These are phyloP conservation scores for Neofusicoccum sp. DNA, from an alignment of 2,329 filamentous ascomycete species.

Conservation along the genomic window DNA sequence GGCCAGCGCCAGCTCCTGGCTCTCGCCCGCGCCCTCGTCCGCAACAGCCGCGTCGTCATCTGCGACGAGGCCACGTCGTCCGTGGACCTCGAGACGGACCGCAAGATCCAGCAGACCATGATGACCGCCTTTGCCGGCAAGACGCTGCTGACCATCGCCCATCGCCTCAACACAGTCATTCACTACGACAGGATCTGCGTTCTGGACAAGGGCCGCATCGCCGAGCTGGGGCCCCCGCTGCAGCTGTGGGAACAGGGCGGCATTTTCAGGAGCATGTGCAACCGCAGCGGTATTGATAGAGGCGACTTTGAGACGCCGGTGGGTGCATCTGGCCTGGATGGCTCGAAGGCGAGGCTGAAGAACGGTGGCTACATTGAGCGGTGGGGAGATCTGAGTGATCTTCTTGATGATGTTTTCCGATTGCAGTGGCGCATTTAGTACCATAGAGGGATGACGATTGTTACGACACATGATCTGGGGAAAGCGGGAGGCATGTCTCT, in stretches of 20 bases:
- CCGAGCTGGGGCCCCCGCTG: conserved; percentile 35
- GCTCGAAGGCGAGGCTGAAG: no score
- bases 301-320: conserved; percentile 42
- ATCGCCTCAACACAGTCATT: conserved; percentile 56
- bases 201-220: conserved; percentile 49
- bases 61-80: conserved; percentile 94
- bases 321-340: no score
- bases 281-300: conserved; percentile 71
- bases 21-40: conserved; percentile 82
- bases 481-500: no score
- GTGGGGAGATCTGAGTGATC: no score
- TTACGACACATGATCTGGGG: no score
- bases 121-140: conserved; percentile 53
- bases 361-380: no score
- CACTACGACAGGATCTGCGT: conserved; percentile 54
- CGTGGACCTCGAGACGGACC: conserved; percentile 58
- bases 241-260: conserved; percentile 47
- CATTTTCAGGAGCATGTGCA: conserved; percentile 88
- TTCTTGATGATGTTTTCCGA: no score
- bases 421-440: no score
- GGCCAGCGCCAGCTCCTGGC: conserved; percentile 96
- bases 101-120: conserved; percentile 56
- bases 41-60: conserved; percentile 85
- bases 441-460: no score
- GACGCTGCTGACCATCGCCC: conserved; percentile 60